Percentiles rank a stretch among this genome's conserved stretches.
These are phyloP conservation scores for Cronartium quercuum DNA, from an alignment of 1,284 basidiomycete species.

Conservation along the genomic window DNA sequence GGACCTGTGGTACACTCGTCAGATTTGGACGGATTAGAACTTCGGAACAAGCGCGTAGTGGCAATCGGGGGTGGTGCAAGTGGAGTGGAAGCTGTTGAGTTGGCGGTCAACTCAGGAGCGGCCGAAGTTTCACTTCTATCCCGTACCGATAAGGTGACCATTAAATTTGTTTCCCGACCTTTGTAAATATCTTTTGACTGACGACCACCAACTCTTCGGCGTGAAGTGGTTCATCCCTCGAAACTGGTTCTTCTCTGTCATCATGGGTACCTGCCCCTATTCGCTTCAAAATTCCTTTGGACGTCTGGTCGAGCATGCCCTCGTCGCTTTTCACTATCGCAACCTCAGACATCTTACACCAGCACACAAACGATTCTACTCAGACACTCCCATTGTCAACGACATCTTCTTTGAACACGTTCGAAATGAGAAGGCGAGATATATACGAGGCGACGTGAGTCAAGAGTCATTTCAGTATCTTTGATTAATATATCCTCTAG, in stretches of 20 bases:
- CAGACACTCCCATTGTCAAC: conserved; percentile 35
- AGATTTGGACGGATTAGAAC: conserved; percentile 17
- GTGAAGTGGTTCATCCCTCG: conserved; percentile 33
- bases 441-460: conserved; percentile 17
- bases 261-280: neutral
- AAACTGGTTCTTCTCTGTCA: conserved; percentile 2
- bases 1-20: conserved; percentile 29
- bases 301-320: neutral
- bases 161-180: neutral
- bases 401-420: conserved; percentile 21
- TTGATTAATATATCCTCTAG: neutral
- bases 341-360: conserved; percentile 26
- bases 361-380: conserved; percentile 4
- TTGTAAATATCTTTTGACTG: neutral
- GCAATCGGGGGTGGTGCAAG: conserved; percentile 31
- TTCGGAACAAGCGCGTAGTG: conserved; percentile 18
- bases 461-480: neutral
- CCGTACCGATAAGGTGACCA: conserved; percentile 23
- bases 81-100: conserved; percentile 33
- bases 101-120: conserved; percentile 26
- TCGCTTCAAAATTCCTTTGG: conserved; percentile 1
- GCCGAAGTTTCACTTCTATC: conserved; percentile 15
- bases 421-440: conserved; percentile 10
- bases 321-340: conserved; percentile 18
- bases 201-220: neutral